Conservation (phyloP, 2,329 filamentous ascomycete species). For the Aschersonia sp. region DNA sequence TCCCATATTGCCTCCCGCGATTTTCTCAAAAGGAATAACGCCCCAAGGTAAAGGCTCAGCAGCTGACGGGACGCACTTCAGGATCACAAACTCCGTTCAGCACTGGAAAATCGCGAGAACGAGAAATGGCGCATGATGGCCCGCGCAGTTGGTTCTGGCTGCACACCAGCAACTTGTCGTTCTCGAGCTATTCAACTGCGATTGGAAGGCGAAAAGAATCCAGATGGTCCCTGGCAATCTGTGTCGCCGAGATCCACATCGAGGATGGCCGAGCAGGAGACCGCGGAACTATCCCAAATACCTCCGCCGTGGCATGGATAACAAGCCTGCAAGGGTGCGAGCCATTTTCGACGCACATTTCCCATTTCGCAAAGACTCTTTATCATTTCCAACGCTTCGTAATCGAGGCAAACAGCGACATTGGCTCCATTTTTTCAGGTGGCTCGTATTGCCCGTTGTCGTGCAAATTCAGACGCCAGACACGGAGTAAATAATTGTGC, state of each 20-base stretch:
- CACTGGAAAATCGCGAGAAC: conserved; percentile 73
- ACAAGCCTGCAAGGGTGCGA: too few relatives aligned
- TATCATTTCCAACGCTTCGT: too few relatives aligned
- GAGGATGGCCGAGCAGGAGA: conserved; percentile 4
- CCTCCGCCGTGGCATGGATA: conserved; percentile 8
- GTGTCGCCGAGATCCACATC: conserved; percentile 30
- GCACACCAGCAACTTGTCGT: conserved; percentile 74
- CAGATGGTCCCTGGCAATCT: conserved; percentile 37
- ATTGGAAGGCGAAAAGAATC: conserved; percentile 32
- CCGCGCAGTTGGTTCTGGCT: conserved; percentile 79
- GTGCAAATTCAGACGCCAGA: too few relatives aligned
- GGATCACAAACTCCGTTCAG: conserved; percentile 64
- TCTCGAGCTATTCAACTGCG: conserved; percentile 61
- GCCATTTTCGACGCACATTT: too few relatives aligned
- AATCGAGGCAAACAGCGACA: too few relatives aligned
- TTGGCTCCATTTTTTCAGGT: too few relatives aligned
- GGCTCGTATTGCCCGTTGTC: too few relatives aligned
- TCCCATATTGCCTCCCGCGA: too few relatives aligned
- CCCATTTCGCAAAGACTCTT: too few relatives aligned
- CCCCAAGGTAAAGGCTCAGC: too few relatives aligned
- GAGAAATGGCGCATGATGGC: conserved; percentile 89
- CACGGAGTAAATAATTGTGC: too few relatives aligned
- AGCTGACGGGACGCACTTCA: conserved; percentile 17
- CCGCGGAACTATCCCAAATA: conserved; percentile 7
- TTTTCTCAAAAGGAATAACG: too few relatives aligned